Evolutionary conservation across 345 rosid genomes (phyloP), one percentile per base, ranked within the genome.

Genomic region (Salix exigua): DNA sequence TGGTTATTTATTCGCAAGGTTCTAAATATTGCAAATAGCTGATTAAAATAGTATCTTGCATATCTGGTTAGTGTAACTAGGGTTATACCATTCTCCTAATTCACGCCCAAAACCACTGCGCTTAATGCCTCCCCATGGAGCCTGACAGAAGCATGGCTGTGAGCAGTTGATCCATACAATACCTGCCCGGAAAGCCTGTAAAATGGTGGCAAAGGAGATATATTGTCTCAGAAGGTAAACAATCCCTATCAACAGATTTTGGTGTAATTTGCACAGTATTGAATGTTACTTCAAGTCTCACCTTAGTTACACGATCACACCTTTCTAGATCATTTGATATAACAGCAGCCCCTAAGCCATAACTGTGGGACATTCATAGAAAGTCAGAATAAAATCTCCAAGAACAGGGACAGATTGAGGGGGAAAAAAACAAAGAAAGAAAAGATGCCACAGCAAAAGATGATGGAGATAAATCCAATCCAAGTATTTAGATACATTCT

Each of bases 91-190:
- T 90, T 93, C 95, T 63, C 99, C 98, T 76, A 93, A 84, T 81
- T 94, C 99, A 78, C 97, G 97, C n/a, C 99, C 98, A 80, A 91
- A 96, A 25, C 98, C 99, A 76, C 97, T 96, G 76, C 93, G 97
- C 79, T 96, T 94, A 76, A 87, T 84, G 80, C 99, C 98, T 60
- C 99, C 99, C 99, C 99, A 96, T 65, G 99, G 99, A 63, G 98
- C 98, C 75, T 96, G 99, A 79, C 84, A 81, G 88, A 96, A 96
- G 85, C 98, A 90, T 77, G 98, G 98, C 87, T 94, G 99, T 35
- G 99, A 94, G 84, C 99, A 96, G 82, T 96, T 96, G 81, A 96
- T 68, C 98, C 99, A 96, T 67, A 96, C 98, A 40, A 92, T 77
- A 26, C 98, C 98, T 1, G 98, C 86, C 73, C 87, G 87, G 23